These are phyloP conservation scores for Monilinia vaccinii-corymbosi DNA, from an alignment of 2,329 filamentous ascomycete genomes.

Conservation along the genomic window DNA sequence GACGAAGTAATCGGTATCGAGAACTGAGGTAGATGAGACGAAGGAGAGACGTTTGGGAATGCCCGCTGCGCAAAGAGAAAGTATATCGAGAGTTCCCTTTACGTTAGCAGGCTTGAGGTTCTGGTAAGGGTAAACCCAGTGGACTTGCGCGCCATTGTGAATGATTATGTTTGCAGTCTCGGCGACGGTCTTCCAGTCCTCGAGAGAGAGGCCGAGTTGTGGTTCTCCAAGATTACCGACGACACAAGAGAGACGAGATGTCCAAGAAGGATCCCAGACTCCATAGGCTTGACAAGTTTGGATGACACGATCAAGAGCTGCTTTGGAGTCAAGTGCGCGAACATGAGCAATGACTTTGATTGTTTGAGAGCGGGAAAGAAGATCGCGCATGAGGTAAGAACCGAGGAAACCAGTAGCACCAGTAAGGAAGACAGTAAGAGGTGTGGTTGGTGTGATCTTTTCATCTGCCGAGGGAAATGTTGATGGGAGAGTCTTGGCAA, in stretches of 20 bases:
- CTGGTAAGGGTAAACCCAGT: conserved; percentile 76
- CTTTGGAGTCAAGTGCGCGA: conserved; percentile 52
- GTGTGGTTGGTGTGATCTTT: conserved; percentile 25
- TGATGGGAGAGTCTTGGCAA: conserved; percentile 31
- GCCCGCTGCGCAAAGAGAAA: conserved; percentile 66
- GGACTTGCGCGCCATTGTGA: conserved; percentile 73
- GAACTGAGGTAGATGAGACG: conserved; percentile 70
- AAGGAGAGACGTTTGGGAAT: conserved; percentile 76
- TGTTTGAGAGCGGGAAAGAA: conserved; percentile 52
- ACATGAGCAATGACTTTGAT: conserved; percentile 67
- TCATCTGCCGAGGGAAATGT: conserved; percentile 31
- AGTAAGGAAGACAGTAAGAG: conserved; percentile 66
- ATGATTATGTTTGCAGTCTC: conserved; percentile 63
- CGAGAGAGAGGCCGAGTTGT: conserved; percentile 60
- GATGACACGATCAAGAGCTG: conserved; percentile 55
- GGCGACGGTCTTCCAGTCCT: conserved; percentile 55
- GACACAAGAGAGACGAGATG: conserved; percentile 54
- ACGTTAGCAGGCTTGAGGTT: conserved; percentile 69
- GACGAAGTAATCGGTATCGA: conserved; percentile 78
- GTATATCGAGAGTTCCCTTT: conserved; percentile 64
- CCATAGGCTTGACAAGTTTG: conserved; percentile 67
- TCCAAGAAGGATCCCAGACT: conserved; percentile 67
- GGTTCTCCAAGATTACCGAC: conserved; percentile 66
- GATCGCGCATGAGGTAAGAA: conserved; percentile 66
- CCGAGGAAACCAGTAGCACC: conserved; percentile 88